Evolutionary conservation across 1,139 yeast species (phyloP), one percentile per base, ranked within the genome.

Genomic region (Neolecta irregularis): DNA sequence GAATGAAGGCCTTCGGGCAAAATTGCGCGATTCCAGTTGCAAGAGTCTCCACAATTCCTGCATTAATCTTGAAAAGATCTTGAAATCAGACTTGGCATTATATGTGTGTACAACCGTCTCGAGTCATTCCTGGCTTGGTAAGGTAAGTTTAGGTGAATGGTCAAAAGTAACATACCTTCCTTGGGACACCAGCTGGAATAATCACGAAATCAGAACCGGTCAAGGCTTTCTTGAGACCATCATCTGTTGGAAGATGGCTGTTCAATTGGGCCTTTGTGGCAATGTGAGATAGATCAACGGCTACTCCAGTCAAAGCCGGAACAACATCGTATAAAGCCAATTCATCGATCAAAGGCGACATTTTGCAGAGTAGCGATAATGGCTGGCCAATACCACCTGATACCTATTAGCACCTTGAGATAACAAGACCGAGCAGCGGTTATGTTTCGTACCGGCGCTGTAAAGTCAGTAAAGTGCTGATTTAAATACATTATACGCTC

Each of bases 121-220:
- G 74, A 46, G 95, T 79, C 96, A 85, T 85, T 48, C 95, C 95
- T 40, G 95, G 95, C 65, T 85, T 85, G 12, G 6, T 16, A 12
- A 6, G 13, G 4, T 8, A 3, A 25, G n/a, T 20, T 28, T 9
- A 13, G 8, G 12, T 12, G 20, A 6, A 7, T 13, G 22, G 13
- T 12, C 20, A 96, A 47, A 96, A 16, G 7, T 20, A 2, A 7
- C 20, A 28, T 12, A 28, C 31, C 31, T 28, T 28, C 65, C 96
- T 74, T 57, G 95, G 95, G 41, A 85, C 80, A 55, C 96, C 95
- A 34, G 95, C 95, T 44, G 95, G 94, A 55, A 85, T 78, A 42
- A 85, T 72, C 44, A 85, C 78, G 44, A 83, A 67, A 51, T 77
- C 78, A 19, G 92, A 65, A 35, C 72, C 77, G 35, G 66, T 58